These are phyloP conservation scores for Desmodesmus armatus DNA, from an alignment of 139 green algal species.

Conservation along the genomic window DNA sequence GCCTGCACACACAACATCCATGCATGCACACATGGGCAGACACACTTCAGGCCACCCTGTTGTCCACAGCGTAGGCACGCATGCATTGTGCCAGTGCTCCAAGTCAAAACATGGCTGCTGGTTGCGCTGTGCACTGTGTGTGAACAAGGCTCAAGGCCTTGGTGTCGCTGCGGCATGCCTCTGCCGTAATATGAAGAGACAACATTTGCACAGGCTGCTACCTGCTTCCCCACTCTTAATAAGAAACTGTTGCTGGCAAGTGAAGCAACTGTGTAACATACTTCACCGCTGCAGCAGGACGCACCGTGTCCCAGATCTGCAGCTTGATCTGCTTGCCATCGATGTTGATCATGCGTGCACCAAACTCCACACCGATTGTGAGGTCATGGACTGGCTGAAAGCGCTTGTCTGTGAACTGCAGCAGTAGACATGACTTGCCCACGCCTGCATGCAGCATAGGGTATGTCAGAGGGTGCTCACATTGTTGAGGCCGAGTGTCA, in stretches of 20 bases:
- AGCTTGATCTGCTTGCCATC: conserved; percentile 99
- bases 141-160: no score
- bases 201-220: background rate
- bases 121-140: no score
- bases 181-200: no score
- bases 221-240: background rate
- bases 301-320: conserved; percentile 97
- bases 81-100: no score
- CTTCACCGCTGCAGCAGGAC: background rate
- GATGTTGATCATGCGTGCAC: conserved; percentile 98
- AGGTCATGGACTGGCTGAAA: conserved; percentile 97
- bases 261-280: no score
- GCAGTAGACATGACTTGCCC: conserved; percentile 98
- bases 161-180: no score
- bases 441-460: conserved; percentile 82
- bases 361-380: conserved; percentile 96
- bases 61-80: background rate
- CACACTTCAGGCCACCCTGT: no score
- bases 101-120: no score
- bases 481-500: background rate
- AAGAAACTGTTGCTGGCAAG: background rate
- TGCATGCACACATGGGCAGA: no score
- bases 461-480: background rate
- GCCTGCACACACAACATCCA: conserved; percentile 80
- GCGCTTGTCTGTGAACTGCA: conserved; percentile 99